Percentiles rank a stretch among this genome's conserved stretches.
Conservation (phyloP, 2,329 filamentous ascomycete species). For the Fonsecaea multimorphosa region DNA sequence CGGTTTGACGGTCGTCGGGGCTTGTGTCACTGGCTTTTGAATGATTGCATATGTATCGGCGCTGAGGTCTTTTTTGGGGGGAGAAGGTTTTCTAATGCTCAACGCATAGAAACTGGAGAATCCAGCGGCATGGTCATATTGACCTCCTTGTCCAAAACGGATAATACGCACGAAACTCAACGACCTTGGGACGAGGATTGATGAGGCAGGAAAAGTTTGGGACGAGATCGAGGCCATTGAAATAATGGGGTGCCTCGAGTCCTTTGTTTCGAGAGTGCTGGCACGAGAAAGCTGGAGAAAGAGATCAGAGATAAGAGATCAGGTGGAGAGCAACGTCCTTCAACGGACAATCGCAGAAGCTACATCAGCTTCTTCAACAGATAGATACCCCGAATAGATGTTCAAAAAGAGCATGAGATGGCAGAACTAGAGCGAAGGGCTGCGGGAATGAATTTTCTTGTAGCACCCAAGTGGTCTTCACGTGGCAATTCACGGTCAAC, state of each 20-base stretch:
- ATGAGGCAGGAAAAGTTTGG: constrained; percentile 22
- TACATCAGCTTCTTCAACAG: constrained; percentile 37
- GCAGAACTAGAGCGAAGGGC: too few species aligned
- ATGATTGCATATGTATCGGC: constrained; percentile 26
- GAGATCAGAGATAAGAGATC: constrained; percentile 1
- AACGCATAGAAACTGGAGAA: constrained; percentile 37
- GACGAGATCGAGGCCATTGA: not conserved
- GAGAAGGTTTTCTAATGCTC: constrained; percentile 37
- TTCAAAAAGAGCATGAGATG: constrained; percentile 9
- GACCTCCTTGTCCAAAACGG: constrained; percentile 4
- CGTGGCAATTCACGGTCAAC: too few species aligned
- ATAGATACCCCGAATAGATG: constrained; percentile 31
- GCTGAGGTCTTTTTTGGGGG: constrained; percentile 12
- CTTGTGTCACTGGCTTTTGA: constrained; percentile 9
- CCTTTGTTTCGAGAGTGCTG: constrained; percentile 2
- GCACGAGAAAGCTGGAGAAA: too few species aligned
- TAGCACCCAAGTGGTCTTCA: too few species aligned
- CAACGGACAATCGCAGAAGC: constrained; percentile 37
- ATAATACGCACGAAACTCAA: constrained; percentile 23
- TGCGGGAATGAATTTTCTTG: too few species aligned
- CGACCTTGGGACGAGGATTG: constrained; percentile 26
- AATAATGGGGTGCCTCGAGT: constrained; percentile 6
- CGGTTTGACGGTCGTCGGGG: constrained; percentile 2
- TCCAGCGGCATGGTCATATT: not conserved
- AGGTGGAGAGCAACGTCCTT: constrained; percentile 31